phyloP scores from a whole-genome alignment of 441 rosid genomes.

The Biscutella laevigata region DNA sequence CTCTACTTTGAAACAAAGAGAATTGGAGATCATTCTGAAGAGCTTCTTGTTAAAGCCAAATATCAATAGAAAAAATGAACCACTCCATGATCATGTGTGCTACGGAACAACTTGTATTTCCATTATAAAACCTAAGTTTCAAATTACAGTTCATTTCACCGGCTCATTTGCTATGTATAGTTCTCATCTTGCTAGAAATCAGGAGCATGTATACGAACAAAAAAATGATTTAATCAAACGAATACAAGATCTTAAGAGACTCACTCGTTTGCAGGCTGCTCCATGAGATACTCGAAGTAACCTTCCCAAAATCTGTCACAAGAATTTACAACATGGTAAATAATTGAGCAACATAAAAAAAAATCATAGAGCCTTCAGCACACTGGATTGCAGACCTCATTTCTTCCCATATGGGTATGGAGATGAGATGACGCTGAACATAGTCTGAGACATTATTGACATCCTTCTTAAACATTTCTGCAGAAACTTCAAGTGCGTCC shows the following conservation, averaged over 20 bases:
- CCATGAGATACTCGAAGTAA: constrained; percentile 88
- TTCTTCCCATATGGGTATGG: constrained; percentile 96
- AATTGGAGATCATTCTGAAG: neutral
- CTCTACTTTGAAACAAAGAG: neutral
- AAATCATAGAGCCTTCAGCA: neutral
- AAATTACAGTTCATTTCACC: neutral
- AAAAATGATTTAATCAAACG: constrained; percentile 11
- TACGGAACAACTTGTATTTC: neutral
- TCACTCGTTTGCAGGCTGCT: constrained; percentile 77
- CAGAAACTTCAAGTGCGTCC: constrained; percentile 97
- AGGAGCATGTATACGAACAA: neutral
- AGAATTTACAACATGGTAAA: constrained; percentile 10
- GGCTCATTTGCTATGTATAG: neutral
- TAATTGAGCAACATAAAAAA: constrained; percentile 4
- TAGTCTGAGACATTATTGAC: constrained; percentile 82
- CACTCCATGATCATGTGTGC: constrained; percentile 1
- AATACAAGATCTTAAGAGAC: constrained; percentile 21
- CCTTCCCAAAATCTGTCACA: constrained; percentile 95
- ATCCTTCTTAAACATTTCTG: constrained; percentile 92
- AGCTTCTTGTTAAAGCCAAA: constrained; percentile 3
- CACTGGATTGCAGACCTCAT: constrained; percentile 44
- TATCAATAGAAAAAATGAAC: constrained; percentile 1
- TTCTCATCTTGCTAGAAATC: neutral
- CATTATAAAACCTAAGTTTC: neutral
- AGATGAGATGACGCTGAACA: constrained; percentile 91